phyloP scores from a whole-genome alignment of 331 rosid genomes.

The Quercus tomentella region DNA sequence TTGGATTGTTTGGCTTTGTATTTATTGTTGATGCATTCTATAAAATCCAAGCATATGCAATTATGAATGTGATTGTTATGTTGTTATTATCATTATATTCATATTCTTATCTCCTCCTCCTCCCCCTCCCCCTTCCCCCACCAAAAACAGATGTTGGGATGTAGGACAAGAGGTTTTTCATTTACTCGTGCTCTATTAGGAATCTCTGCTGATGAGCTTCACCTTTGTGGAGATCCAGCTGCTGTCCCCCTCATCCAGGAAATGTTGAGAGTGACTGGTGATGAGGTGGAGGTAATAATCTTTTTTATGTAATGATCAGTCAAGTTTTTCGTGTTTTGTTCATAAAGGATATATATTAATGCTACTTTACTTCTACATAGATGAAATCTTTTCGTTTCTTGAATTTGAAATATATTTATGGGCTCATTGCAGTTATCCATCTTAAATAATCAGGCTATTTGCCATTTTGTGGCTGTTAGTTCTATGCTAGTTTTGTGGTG shows the following conservation, averaged over 20 bases:
- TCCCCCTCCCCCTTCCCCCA: slow-evolving; percentile 6
- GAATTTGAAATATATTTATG: neutral
- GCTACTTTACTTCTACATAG: neutral
- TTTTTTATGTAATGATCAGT: neutral
- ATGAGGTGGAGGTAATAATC: slow-evolving; percentile 69
- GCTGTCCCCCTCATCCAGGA: slow-evolving; percentile 81
- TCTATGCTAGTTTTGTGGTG: slow-evolving; percentile 9
- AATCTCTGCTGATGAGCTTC: slow-evolving; percentile 88
- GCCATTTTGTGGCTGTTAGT: slow-evolving; percentile 1
- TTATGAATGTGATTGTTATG: neutral
- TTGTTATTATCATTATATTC: slow-evolving; percentile 7
- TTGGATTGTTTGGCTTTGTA: neutral
- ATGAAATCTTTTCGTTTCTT: neutral
- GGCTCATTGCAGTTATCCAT: no score
- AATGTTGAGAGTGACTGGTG: slow-evolving; percentile 73
- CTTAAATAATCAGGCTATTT: no score
- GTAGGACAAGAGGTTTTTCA: slow-evolving; percentile 74
- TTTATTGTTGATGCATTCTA: neutral
- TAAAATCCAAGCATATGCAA: neutral
- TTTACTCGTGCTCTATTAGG: slow-evolving; percentile 93
- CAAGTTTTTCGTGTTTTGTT: neutral
- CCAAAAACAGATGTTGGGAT: slow-evolving; percentile 79
- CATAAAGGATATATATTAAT: neutral
- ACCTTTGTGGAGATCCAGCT: slow-evolving; percentile 97
- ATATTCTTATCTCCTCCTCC: neutral